Base-by-base conservation (phyloP, 805 yeast genomes). In the Barnettozyma pratensis region DNA sequence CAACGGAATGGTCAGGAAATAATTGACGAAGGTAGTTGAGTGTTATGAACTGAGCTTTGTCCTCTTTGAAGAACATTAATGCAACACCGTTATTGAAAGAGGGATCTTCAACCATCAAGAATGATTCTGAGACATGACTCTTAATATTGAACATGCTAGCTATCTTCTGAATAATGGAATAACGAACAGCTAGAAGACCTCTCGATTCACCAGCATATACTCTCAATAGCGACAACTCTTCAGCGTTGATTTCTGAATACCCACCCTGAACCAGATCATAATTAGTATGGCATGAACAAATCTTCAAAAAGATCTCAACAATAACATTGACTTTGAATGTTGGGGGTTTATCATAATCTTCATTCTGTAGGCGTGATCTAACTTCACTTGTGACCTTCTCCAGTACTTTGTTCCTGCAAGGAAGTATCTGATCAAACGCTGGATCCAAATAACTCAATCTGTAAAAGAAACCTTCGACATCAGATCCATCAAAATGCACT, bases 391-490 rank as follows among this genome's bases (percentile, higher is more conserved):
- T 39, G 3, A 49, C 44, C 5, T 41, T 34, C 1, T 49, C 39
- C 1, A 55, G n/a, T 1, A 47, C 42, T 3, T 14, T 27, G 1
- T 46, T 39, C 41, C 64, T 52, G 30, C 35, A 51, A 6, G 54
- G 55, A 3, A 54, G 29, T 9, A 60, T 34, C 7, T 41, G 32
- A 44, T 59, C 60, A 40, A 51, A 59, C 10, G 54, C 56, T 9
- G 54, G 45, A 36, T 60, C 64, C 5, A 58, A 30, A n/a, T 40
- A 38, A 35, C 51, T 45, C 26, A 54, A 7, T 2, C 42, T 25
- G 7, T 48, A 31, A 8, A 44, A 50, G 8, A 51, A 44, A 2
- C 46, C 52, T 41, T 60, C 64, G 4, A 43, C 29, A 29, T 49
- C 45, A 39, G 32, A 11, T 25, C 11, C 12, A 28, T 46, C 45